Evolutionary conservation across 2,329 filamentous ascomycete species (phyloP), one percentile per base, ranked within the genome.

Genomic region (Sporothrix dimorphospora): DNA sequence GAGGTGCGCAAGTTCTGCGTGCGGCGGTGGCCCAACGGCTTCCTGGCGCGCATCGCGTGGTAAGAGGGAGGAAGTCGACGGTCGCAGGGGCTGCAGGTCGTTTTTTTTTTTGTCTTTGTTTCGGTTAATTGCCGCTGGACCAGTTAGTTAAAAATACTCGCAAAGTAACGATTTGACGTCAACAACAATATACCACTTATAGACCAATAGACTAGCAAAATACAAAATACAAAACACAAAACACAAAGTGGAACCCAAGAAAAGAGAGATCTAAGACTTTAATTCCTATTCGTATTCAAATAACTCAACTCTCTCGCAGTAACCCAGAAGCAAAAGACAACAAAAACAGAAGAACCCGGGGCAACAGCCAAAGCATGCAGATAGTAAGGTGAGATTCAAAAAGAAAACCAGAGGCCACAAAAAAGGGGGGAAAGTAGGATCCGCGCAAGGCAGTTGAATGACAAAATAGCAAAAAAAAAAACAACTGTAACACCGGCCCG

Each of bases 1-100:
- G 92, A 94, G 80, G 82, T 76, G 12, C 85, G 91, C 73, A 93
- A 93, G 79, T 90, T 82, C 70, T 81, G 81, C 27, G 87, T 92
- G 1, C 84, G 91, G 72, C 87, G 79, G 71, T 90, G 85, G 81
- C 90, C 90, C 0, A 77, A 82, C 1, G 85, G 90, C 0, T 73
- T 88, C 2, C 70, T 91, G 68, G 90, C 86, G 1, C 88, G 81
- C 79, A 81, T 88, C 73, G 90, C 91, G 65, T 93, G 91, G 90
- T 92, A 70, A 14, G 24, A 6, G 21, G 55, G n/a, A 34, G 40
- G n/a, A 8, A 12, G 66, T 6, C 6, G 30, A 21, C 6, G 57
- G n/a, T 6, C 11, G 27, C 16, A 49, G 30, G 30, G 38, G 38
- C 4, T 19, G 47, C 6, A 2, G 24, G 19, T n/a, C 7, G 30